phyloP scores from a whole-genome alignment of 805 yeast genomes.

The Starmerella khaoyaiensis region DNA sequence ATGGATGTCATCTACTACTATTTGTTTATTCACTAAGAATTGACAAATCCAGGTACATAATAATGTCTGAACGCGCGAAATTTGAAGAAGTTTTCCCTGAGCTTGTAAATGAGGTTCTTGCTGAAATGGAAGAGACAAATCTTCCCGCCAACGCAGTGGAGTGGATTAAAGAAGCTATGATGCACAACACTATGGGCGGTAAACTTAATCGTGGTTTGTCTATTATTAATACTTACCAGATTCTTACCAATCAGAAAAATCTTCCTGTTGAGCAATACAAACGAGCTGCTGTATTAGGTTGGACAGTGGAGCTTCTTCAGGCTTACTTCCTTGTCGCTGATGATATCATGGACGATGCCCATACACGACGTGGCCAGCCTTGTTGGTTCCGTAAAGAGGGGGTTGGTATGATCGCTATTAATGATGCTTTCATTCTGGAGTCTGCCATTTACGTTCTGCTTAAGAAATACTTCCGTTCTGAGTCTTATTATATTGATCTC shows the following conservation, averaged over 20 bases:
- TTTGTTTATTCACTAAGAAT: too few relatives aligned
- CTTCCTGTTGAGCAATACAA: conserved; percentile 58
- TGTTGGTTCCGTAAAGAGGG: conserved; percentile 81
- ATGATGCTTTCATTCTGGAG: conserved; percentile 93
- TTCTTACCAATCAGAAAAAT: conserved; percentile 56
- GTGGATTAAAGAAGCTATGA: conserved; percentile 61
- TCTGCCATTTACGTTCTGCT: conserved; percentile 81
- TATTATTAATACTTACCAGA: conserved; percentile 81
- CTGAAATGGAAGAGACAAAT: conserved; percentile 50
- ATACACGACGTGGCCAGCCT: conserved; percentile 96
- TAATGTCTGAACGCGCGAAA: conserved; percentile 17
- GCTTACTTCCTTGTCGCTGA: conserved; percentile 96
- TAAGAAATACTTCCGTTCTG: conserved; percentile 76
- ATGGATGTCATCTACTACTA: too few relatives aligned
- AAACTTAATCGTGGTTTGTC: conserved; percentile 92
- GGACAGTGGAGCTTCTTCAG: conserved; percentile 90
- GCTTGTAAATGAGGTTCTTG: conserved; percentile 61
- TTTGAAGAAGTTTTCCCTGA: conserved; percentile 52
- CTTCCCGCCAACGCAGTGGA: conserved; percentile 75
- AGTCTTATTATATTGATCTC: conserved; percentile 74
- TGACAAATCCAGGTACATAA: too few relatives aligned
- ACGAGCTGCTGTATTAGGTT: conserved; percentile 79
- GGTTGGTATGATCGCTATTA: conserved; percentile 89
- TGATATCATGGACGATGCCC: conserved; percentile 94
- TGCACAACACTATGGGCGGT: conserved; percentile 92